These are phyloP conservation scores for Diaporthe amygdali DNA, from an alignment of 2,329 filamentous ascomycete species.

Conservation along the genomic window DNA sequence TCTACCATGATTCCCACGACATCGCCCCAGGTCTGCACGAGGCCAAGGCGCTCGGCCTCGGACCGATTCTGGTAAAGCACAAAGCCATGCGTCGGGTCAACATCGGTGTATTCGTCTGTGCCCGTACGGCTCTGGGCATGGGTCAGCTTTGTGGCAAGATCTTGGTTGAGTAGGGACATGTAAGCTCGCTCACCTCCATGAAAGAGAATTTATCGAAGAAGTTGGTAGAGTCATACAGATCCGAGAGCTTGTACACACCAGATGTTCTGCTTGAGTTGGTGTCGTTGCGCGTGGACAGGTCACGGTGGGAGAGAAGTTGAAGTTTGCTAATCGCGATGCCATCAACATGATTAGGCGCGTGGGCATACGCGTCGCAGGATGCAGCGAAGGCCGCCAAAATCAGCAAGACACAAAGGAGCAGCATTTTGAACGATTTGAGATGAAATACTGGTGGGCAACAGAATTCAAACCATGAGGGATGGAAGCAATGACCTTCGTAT, in stretches of 20 bases:
- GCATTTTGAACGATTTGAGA: not conserved
- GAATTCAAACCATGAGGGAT: not conserved
- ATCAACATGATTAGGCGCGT: not conserved
- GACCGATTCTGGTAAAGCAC: constrained; percentile 56
- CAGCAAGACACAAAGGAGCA: not conserved
- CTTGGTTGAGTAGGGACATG: too few species aligned
- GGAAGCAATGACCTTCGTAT: not conserved
- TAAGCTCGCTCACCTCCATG: constrained; percentile 37
- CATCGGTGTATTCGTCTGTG: constrained; percentile 17
- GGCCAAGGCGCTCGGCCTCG: constrained; percentile 40
- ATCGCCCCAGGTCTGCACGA: constrained; percentile 38
- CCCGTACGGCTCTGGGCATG: constrained; percentile 11
- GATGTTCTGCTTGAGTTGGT: not conserved
- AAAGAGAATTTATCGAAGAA: constrained; percentile 56
- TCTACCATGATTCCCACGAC: constrained; percentile 49
- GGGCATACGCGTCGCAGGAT: not conserved
- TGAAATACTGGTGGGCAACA: too few species aligned
- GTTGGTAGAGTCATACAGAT: constrained; percentile 48
- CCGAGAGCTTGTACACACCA: constrained; percentile 39
- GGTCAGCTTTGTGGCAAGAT: constrained; percentile 2
- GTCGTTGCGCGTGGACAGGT: not conserved
- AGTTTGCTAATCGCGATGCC: not conserved
- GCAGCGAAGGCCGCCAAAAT: not conserved
- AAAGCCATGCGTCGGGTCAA: constrained; percentile 69
- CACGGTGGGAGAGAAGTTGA: not conserved